These are phyloP conservation scores for Ichthyophthirius multifiliis DNA, from an alignment of 169 alveolate species.

Conservation along the genomic window DNA sequence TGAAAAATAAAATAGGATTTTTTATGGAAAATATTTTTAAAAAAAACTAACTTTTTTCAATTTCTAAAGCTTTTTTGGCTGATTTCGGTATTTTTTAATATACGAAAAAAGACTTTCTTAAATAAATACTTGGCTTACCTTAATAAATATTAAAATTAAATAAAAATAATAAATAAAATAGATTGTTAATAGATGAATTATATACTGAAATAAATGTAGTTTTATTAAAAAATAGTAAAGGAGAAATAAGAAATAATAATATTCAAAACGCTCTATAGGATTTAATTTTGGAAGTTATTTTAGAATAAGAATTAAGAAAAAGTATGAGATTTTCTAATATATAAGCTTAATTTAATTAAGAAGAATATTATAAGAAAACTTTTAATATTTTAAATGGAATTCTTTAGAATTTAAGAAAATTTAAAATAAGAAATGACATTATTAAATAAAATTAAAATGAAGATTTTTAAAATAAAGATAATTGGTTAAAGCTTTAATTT, in stretches of 20 bases:
- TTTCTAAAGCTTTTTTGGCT: background rate
- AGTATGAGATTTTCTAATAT: background rate
- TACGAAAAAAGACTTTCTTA: background rate
- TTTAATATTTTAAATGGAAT: background rate
- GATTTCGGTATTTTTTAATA: background rate
- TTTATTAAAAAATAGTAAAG: background rate
- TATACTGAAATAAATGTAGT: background rate
- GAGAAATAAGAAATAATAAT: background rate
- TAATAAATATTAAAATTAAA: background rate
- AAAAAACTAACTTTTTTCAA: too few relatives aligned
- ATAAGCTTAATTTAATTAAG: background rate
- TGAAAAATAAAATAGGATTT: too few relatives aligned
- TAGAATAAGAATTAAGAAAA: background rate
- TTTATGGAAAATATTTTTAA: too few relatives aligned
- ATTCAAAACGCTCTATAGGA: background rate
- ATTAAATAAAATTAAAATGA: background rate
- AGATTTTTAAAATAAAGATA: background rate
- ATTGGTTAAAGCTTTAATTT: background rate
- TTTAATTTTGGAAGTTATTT: background rate
- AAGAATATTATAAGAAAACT: background rate
- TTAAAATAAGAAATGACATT: background rate
- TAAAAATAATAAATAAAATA: background rate
- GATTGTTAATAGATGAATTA: background rate
- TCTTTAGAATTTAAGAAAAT: background rate
- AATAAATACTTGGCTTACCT: background rate